Conservation (phyloP, 2,329 filamentous ascomycete species). For the Fusarium udum region DNA sequence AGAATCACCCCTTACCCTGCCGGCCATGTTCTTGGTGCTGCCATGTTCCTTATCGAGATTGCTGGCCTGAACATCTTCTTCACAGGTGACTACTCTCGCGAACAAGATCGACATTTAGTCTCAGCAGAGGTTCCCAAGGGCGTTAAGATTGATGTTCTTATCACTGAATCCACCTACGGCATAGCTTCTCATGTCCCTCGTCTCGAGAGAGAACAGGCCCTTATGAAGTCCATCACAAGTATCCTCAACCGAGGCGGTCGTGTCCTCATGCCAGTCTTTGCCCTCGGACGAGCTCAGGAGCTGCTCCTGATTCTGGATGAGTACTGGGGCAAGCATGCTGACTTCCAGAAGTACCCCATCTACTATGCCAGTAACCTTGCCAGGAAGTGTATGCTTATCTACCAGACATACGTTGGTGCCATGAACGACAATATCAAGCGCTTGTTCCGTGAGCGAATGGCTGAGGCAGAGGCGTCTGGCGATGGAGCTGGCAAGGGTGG, state of each 20-base stretch:
- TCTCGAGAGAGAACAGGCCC: conserved; percentile 86
- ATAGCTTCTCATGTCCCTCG: conserved; percentile 94
- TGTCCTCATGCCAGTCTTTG: conserved; percentile 94
- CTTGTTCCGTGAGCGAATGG: conserved; percentile 91
- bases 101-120: conserved; percentile 94
- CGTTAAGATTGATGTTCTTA: conserved; percentile 93
- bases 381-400: conserved; percentile 97
- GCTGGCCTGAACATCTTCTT: conserved; percentile 97
- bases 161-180: conserved; percentile 97
- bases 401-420: conserved; percentile 96
- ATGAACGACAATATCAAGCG: conserved; percentile 99
- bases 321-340: conserved; percentile 90
- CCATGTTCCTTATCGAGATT: conserved; percentile 98
- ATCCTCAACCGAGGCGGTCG: conserved; percentile 92
- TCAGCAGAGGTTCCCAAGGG: conserved; percentile 90
- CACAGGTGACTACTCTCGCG: conserved; percentile 95
- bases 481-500: conserved; percentile 79
- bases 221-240: conserved; percentile 95
- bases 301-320: conserved; percentile 94
- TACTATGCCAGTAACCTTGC: conserved; percentile 98
- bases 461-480: conserved; percentile 83
- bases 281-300: conserved; percentile 92
- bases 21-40: conserved; percentile 95
- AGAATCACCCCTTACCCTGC: conserved; percentile 97
- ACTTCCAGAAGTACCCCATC: conserved; percentile 90